Evolutionary conservation across 1,284 basidiomycete genomes (phyloP).

Genomic region (Pseudozyma sp.): DNA sequence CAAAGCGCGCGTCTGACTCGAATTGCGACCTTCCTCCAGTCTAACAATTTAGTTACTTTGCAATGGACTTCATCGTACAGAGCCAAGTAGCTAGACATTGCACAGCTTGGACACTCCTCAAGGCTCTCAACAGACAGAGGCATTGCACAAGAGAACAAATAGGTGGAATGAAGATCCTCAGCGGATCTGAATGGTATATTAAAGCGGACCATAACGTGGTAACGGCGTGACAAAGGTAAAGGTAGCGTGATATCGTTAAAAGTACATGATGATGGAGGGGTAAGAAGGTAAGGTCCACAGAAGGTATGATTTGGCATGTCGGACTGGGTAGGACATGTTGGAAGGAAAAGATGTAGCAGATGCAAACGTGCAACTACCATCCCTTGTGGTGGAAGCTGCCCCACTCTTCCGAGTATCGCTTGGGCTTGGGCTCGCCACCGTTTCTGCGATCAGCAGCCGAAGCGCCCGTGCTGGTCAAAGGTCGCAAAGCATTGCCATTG

Average conservation of each 20-base stretch:
- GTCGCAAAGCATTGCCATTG: constrained; percentile 53
- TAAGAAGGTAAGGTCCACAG: constrained; percentile 1
- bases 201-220: constrained; percentile 10
- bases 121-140: background rate
- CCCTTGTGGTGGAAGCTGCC: constrained; percentile 65
- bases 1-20: no score
- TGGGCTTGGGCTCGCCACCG: constrained; percentile 28
- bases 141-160: background rate
- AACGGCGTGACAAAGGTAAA: constrained; percentile 9
- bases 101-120: no score
- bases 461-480: constrained; percentile 51
- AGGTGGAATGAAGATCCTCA: background rate
- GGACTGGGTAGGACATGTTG: background rate
- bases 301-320: background rate
- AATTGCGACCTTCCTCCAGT: no score
- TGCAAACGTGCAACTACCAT: constrained; percentile 30
- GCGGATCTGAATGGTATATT: constrained; percentile 33
- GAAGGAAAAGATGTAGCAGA: background rate
- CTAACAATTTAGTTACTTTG: no score
- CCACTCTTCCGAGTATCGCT: constrained; percentile 55
- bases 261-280: constrained; percentile 14
- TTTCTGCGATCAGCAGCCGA: constrained; percentile 19
- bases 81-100: no score
- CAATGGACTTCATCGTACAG: no score
- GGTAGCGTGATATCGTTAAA: constrained; percentile 19